A percentile compares a stretch with the other conserved stretches of the same genome.
These are phyloP conservation scores for Alternaria arborescens DNA, from an alignment of 2,329 filamentous ascomycete genomes.

Conservation along the genomic window DNA sequence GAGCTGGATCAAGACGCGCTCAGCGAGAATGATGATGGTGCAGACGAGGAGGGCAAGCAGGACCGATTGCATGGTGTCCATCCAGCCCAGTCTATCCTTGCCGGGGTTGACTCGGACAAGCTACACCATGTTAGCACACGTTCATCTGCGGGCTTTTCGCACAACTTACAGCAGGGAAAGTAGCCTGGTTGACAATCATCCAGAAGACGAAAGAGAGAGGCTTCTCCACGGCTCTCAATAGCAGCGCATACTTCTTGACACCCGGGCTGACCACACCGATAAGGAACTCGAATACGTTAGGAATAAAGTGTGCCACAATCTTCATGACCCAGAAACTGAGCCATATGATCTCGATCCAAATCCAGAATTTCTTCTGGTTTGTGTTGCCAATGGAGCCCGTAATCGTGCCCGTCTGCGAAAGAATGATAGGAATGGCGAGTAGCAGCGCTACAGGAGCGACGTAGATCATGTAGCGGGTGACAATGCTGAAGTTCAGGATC, in stretches of 20 bases:
- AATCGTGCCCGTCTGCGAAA: slow-evolving; percentile 60
- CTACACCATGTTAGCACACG: slow-evolving; percentile 2
- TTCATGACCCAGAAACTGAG: slow-evolving; percentile 70
- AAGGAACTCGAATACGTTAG: slow-evolving; percentile 67
- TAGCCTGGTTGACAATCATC: slow-evolving; percentile 67
- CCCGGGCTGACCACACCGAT: slow-evolving; percentile 71
- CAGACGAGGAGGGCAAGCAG: slow-evolving; percentile 73
- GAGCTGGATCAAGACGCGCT: slow-evolving; percentile 81
- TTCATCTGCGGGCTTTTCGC: not conserved
- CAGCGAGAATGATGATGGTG: slow-evolving; percentile 74
- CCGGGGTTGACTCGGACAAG: slow-evolving; percentile 24
- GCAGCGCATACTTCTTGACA: slow-evolving; percentile 69
- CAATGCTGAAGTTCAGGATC: slow-evolving; percentile 68
- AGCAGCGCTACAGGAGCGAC: slow-evolving; percentile 65
- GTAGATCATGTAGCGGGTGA: slow-evolving; percentile 71
- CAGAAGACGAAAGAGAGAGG: slow-evolving; percentile 68
- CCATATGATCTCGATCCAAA: slow-evolving; percentile 72
- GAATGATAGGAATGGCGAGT: slow-evolving; percentile 70
- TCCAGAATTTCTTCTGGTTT: slow-evolving; percentile 68
- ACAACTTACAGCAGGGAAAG: slow-evolving; percentile 59
- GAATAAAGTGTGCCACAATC: slow-evolving; percentile 66
- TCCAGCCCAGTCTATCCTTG: slow-evolving; percentile 54
- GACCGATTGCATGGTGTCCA: slow-evolving; percentile 67
- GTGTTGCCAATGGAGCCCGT: slow-evolving; percentile 62
- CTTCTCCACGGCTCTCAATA: slow-evolving; percentile 66